These are phyloP conservation scores for Boletus subparvulus DNA, from an alignment of 768 basidiomycete genomes.

Conservation along the genomic window DNA sequence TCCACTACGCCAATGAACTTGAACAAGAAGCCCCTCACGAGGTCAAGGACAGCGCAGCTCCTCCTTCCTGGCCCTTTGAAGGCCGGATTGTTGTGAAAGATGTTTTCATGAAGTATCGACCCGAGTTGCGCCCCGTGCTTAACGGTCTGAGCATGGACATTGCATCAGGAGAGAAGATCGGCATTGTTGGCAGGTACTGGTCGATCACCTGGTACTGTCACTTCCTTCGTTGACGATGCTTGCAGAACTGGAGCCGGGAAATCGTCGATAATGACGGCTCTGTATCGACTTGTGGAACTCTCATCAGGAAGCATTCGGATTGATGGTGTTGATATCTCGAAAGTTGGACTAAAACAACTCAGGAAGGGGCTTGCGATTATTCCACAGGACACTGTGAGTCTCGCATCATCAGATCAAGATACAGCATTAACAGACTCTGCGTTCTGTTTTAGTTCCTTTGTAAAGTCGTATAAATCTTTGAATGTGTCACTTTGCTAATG, in stretches of 20 bases:
- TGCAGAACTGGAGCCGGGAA: conserved; percentile 82
- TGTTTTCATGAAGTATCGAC: conserved; percentile 79
- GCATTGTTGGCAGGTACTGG: conserved; percentile 70
- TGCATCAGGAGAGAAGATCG: conserved; percentile 82
- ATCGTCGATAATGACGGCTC: conserved; percentile 84
- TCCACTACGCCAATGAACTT: conserved; percentile 76
- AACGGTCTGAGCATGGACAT: conserved; percentile 76
- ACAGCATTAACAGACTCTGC: not conserved
- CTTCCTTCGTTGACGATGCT: not conserved
- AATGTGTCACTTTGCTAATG: conserved; percentile 11
- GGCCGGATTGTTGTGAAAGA: conserved; percentile 76
- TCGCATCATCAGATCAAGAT: not conserved
- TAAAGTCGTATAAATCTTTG: conserved; percentile 15
- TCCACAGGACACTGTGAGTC: conserved; percentile 61
- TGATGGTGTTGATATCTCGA: conserved; percentile 83
- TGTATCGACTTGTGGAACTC: conserved; percentile 84
- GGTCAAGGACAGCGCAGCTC: conserved; percentile 56
- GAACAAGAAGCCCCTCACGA: conserved; percentile 81
- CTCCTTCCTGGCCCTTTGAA: conserved; percentile 67
- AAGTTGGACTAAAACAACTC: conserved; percentile 74
- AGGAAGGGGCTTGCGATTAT: conserved; percentile 72
- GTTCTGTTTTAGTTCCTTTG: conserved; percentile 38
- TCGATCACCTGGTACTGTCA: conserved; percentile 7
- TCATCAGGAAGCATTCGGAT: conserved; percentile 71
- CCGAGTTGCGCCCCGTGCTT: conserved; percentile 86